A percentile compares a stretch with the other conserved stretches of the same genome.
phyloP scores from a whole-genome alignment of 1,139 yeast genomes.

The Wickerhamomyces sp. region DNA sequence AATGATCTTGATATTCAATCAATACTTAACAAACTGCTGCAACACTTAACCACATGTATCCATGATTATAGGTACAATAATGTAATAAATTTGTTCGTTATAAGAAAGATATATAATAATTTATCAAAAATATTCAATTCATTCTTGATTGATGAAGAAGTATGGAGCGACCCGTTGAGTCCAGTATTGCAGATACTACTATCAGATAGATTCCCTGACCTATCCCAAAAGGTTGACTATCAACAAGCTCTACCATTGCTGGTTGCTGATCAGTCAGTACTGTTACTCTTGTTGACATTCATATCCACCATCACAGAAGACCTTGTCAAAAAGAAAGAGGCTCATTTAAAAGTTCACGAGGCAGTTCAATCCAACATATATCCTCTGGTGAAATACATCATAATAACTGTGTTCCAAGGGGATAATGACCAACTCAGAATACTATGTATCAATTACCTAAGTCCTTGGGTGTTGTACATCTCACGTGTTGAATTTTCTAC shows the following conservation, averaged over 20 bases:
- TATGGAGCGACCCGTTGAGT: conserved; percentile 38
- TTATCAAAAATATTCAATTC: conserved; percentile 43
- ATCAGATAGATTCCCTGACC: conserved; percentile 11
- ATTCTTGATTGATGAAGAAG: conserved; percentile 26
- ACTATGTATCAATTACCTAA: conserved; percentile 9
- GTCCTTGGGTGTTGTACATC: conserved; percentile 39
- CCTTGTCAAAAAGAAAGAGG: conserved; percentile 33
- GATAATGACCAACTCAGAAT: conserved; percentile 5
- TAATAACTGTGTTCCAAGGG: conserved; percentile 12
- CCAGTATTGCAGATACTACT: conserved; percentile 26
- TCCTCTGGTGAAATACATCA: conserved; percentile 19
- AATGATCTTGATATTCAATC: conserved; percentile 13
- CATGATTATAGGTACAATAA: conserved; percentile 11
- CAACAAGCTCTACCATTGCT: conserved; percentile 19
- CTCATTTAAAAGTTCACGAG: conserved; percentile 29
- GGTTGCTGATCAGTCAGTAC: conserved; percentile 5
- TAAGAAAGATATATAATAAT: conserved; percentile 48
- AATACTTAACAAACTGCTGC: conserved; percentile 23
- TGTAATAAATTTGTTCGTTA: conserved; percentile 27
- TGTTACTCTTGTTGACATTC: conserved; percentile 30
- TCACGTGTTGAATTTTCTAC: conserved; percentile 37
- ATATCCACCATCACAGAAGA: conserved; percentile 58
- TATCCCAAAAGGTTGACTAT: conserved; percentile 19
- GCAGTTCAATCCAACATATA: conserved; percentile 29
- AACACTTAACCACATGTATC: conserved; percentile 10